Evolutionary conservation across 2,329 filamentous ascomycete species (phyloP).

Genomic region (Didymella glomerata): DNA sequence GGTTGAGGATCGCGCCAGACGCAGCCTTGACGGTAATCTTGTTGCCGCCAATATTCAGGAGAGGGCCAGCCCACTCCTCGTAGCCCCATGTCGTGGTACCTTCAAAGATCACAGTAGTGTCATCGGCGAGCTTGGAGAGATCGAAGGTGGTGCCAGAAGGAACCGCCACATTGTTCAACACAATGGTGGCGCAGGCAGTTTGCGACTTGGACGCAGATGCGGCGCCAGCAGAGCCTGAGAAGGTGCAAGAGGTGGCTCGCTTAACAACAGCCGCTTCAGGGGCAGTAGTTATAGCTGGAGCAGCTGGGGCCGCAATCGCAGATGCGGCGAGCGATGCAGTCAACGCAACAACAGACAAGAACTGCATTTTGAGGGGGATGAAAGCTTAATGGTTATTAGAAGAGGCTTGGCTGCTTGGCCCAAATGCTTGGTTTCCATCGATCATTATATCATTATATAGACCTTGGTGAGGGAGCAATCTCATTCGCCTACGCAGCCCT

Average conservation of each 20-base stretch:
- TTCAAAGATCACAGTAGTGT: constrained; percentile 66
- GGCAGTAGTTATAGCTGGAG: constrained; percentile 34
- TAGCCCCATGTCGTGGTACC: constrained; percentile 73
- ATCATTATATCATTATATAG: constrained; percentile 24
- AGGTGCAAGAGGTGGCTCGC: constrained; percentile 59
- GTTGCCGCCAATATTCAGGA: constrained; percentile 66
- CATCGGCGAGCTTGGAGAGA: constrained; percentile 60
- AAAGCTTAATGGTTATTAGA: constrained; percentile 13
- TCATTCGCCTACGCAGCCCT: constrained; percentile 7
- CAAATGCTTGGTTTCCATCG: constrained; percentile 23
- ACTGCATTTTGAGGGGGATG: constrained; percentile 23
- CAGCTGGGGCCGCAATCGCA: constrained; percentile 36
- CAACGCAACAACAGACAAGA: constrained; percentile 26
- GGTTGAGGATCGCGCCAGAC: constrained; percentile 63
- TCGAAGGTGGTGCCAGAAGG: constrained; percentile 67
- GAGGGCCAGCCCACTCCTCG: constrained; percentile 69
- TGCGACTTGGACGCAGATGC: constrained; percentile 58
- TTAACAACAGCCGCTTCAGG: constrained; percentile 27
- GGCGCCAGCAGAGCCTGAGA: constrained; percentile 56
- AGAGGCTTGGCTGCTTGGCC: constrained; percentile 26
- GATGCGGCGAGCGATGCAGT: constrained; percentile 32
- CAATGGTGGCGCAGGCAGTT: constrained; percentile 62
- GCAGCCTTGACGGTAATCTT: constrained; percentile 67
- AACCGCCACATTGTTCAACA: constrained; percentile 63
- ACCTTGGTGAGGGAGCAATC: background rate